A percentile compares a stretch with the other conserved stretches of the same genome.
These are phyloP conservation scores for Ophidiomyces ophidiicola DNA, from an alignment of 2,329 filamentous ascomycete species.

Conservation along the genomic window DNA sequence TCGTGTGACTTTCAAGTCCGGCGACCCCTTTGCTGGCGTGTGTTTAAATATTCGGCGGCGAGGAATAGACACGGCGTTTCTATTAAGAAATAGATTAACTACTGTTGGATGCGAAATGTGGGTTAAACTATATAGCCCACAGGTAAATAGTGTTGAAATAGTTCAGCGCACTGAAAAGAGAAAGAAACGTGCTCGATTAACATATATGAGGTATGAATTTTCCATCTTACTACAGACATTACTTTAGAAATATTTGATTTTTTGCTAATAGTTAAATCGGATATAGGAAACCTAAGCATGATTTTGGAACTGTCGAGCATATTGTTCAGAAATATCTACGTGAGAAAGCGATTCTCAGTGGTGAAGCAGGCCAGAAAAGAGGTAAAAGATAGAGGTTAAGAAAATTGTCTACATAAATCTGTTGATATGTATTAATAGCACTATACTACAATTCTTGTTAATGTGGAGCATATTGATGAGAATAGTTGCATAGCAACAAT, in stretches of 20 bases:
- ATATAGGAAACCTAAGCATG: slow-evolving; percentile 59
- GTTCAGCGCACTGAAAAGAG: slow-evolving; percentile 77
- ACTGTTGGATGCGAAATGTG: slow-evolving; percentile 91
- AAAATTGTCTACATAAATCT: too few relatives aligned
- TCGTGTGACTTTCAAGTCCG: slow-evolving; percentile 71
- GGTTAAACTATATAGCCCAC: slow-evolving; percentile 88
- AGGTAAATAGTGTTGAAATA: slow-evolving; percentile 82
- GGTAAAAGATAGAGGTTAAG: background rate
- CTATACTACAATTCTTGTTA: too few relatives aligned
- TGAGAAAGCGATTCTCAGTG: slow-evolving; percentile 28
- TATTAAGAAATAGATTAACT: slow-evolving; percentile 76
- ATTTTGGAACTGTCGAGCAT: slow-evolving; percentile 73
- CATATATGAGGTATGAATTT: slow-evolving; percentile 60
- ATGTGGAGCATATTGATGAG: too few relatives aligned
- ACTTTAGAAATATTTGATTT: background rate
- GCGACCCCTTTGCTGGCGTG: slow-evolving; percentile 82
- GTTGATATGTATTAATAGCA: too few relatives aligned
- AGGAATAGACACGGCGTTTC: slow-evolving; percentile 78
- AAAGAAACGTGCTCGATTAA: slow-evolving; percentile 74
- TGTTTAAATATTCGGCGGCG: slow-evolving; percentile 74
- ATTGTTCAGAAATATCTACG: slow-evolving; percentile 57
- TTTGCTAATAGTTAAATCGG: slow-evolving; percentile 4
- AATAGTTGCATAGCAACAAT: too few relatives aligned
- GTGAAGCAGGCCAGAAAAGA: background rate
- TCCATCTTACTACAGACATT: background rate